Base-by-base conservation (phyloP, 2,329 filamentous ascomycete genomes). In the Neonectria coccinea region DNA sequence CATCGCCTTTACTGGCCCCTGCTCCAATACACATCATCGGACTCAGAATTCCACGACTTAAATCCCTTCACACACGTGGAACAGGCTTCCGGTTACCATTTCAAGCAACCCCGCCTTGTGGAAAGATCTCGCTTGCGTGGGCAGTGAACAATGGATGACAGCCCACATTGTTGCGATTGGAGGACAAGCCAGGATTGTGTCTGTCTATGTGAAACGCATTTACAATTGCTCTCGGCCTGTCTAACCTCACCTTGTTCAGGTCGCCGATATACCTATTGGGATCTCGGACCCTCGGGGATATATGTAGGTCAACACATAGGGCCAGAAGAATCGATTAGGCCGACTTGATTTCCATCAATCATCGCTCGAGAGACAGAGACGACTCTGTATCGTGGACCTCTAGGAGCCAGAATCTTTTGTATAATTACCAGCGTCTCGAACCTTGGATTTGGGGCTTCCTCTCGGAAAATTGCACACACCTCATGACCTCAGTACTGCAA, bases 291-390 rank as follows among this genome's bases (percentile, higher is more conserved):
- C 48, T 51, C 48, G 48, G n/a, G 27, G 29, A n/a, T 20, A 5
- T n/a, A 36, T 4, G 9, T 12, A 50, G 5, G 5, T 16, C 3
- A 8, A 10, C 27, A 5, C 10, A 33, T 8, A n/a, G 44, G 29
- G 18, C 7, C 1, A 31, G 4, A 20, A 5, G 10, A 18, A 18
- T 33, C 10, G n/a, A 29, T 33, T 4, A 4, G 33, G 4, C 27
- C 29, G 29, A 31, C 10, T 33, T 20, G 8, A 36, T 51, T 51
- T 51, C 48, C 48, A 51, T 51, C 48, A 51, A 51, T 51, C 48
- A 51, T 33, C 3, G 29, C 18, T 20, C 18, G 16, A 22, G n/a
- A 20, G 36, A 39, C 16, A 8, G 14, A 39, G 2, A 39, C 2
- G 7, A 14, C 36, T 39, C 14, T 16, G 14, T 16, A 39, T n/a